phyloP scores from a whole-genome alignment of 2,329 filamentous ascomycete genomes.

The Xylaria multiplex region DNA sequence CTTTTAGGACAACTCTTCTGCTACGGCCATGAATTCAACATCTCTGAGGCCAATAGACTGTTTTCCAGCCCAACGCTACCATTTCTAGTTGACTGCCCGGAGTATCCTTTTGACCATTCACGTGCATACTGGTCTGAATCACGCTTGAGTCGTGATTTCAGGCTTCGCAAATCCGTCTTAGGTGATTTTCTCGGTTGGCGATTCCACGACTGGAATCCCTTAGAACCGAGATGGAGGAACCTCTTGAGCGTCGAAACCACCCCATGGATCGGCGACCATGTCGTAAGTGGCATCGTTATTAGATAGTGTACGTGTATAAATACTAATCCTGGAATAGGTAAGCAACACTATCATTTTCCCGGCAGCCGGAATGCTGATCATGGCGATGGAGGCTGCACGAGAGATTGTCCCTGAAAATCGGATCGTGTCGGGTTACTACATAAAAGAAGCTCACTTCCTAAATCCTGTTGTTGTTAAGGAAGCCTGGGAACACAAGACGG shows the following conservation, averaged over 20 bases:
- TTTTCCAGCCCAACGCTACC: slow-evolving; percentile 14
- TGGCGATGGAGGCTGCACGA: slow-evolving; percentile 53
- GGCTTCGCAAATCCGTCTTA: slow-evolving; percentile 45
- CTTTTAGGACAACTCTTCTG: slow-evolving; percentile 44
- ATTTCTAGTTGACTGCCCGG: slow-evolving; percentile 51
- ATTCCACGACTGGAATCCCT: slow-evolving; percentile 43
- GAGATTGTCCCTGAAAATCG: slow-evolving; percentile 40
- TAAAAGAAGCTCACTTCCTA: slow-evolving; percentile 48
- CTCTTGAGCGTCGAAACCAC: slow-evolving; percentile 53
- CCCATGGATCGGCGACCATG: slow-evolving; percentile 60
- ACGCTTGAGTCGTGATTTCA: slow-evolving; percentile 46
- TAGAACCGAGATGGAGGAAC: slow-evolving; percentile 56
- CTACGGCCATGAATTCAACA: slow-evolving; percentile 40
- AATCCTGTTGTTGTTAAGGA: slow-evolving; percentile 48
- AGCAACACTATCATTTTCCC: slow-evolving; percentile 49
- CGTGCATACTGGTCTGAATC: slow-evolving; percentile 53
- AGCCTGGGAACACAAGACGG: slow-evolving; percentile 46
- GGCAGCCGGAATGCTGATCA: slow-evolving; percentile 51
- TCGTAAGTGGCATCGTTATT: slow-evolving; percentile 45
- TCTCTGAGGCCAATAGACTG: slow-evolving; percentile 41
- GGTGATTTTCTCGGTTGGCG: slow-evolving; percentile 47
- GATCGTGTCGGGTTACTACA: slow-evolving; percentile 42
- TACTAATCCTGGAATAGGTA: slow-evolving; percentile 38
- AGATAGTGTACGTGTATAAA: neutral
- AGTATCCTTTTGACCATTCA: slow-evolving; percentile 56